Evolutionary conservation across 2,329 filamentous ascomycete genomes (phyloP).

Genomic region (Mycogone perniciosa): DNA sequence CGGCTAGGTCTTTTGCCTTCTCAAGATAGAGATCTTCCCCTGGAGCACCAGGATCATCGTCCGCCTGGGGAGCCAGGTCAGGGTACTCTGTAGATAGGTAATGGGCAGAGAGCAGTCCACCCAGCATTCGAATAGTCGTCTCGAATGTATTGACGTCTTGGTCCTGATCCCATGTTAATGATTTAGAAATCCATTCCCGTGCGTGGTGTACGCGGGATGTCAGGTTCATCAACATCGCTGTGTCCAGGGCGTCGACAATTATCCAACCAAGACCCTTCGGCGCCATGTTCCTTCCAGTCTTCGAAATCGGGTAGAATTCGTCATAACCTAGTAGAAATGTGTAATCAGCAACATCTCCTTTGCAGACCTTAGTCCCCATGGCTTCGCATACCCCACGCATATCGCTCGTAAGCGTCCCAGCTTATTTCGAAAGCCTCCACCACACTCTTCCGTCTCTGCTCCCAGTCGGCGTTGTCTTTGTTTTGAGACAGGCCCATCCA

Average conservation of each 20-base stretch:
- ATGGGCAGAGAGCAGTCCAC: slow-evolving; percentile 85
- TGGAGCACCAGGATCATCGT: slow-evolving; percentile 63
- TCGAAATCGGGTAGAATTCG: slow-evolving; percentile 78
- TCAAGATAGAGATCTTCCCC: slow-evolving; percentile 93
- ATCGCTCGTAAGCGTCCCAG: slow-evolving; percentile 86
- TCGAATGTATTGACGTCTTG: slow-evolving; percentile 98
- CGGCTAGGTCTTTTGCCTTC: slow-evolving; percentile 88
- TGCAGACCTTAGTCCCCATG: neutral
- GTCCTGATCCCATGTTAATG: slow-evolving; percentile 79
- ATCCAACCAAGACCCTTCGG: slow-evolving; percentile 92
- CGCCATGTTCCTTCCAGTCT: slow-evolving; percentile 77
- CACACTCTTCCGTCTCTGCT: slow-evolving; percentile 68
- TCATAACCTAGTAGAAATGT: slow-evolving; percentile 56
- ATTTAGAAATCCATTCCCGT: slow-evolving; percentile 78
- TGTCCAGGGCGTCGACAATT: slow-evolving; percentile 92
- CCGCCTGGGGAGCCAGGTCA: slow-evolving; percentile 64
- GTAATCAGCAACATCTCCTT: neutral
- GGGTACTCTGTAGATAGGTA: slow-evolving; percentile 85
- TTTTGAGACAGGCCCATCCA: slow-evolving; percentile 50
- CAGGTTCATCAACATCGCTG: slow-evolving; percentile 96
- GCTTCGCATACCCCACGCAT: slow-evolving; percentile 76
- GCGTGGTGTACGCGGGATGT: slow-evolving; percentile 79
- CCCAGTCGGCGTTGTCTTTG: slow-evolving; percentile 60
- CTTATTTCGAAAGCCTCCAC: slow-evolving; percentile 85
- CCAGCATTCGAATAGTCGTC: slow-evolving; percentile 95